Evolutionary conservation across 2,329 filamentous ascomycete genomes (phyloP).

Genomic region (Alternaria burnsii): DNA sequence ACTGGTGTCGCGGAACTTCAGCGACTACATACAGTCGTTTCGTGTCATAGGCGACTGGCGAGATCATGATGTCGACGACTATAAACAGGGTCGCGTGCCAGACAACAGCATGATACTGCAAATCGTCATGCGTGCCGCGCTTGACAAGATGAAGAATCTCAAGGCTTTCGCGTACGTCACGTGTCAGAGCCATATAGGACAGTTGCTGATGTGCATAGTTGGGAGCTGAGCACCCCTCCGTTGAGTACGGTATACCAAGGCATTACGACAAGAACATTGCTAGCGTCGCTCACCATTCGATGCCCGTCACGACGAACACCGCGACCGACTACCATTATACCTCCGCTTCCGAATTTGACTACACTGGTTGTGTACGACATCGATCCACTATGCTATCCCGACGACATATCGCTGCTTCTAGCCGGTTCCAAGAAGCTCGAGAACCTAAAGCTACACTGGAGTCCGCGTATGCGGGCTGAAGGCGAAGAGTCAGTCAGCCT

Average conservation of each 20-base stretch:
- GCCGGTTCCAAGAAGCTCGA: constrained; percentile 62
- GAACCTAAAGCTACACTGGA: constrained; percentile 67
- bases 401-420: constrained; percentile 67
- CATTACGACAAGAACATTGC: constrained; percentile 56
- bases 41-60: constrained; percentile 65
- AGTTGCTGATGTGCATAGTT: constrained; percentile 52
- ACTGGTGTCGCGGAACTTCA: constrained; percentile 65
- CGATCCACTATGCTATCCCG: constrained; percentile 70
- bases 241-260: constrained; percentile 67
- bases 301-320: constrained; percentile 66
- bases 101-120: constrained; percentile 71
- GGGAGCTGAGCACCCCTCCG: constrained; percentile 69
- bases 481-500: constrained; percentile 66
- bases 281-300: constrained; percentile 64
- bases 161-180: constrained; percentile 59
- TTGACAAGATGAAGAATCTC: constrained; percentile 67
- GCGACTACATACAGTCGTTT: constrained; percentile 62
- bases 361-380: constrained; percentile 66
- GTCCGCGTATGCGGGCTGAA: constrained; percentile 66
- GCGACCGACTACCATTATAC: constrained; percentile 64
- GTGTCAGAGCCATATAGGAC: neutral
- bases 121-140: constrained; percentile 65
- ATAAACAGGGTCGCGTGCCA: constrained; percentile 67
- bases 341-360: constrained; percentile 64
- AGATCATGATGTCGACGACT: constrained; percentile 65